These are phyloP conservation scores for Ramichloridium luteum DNA, from an alignment of 2,329 filamentous ascomycete species.

Conservation along the genomic window DNA sequence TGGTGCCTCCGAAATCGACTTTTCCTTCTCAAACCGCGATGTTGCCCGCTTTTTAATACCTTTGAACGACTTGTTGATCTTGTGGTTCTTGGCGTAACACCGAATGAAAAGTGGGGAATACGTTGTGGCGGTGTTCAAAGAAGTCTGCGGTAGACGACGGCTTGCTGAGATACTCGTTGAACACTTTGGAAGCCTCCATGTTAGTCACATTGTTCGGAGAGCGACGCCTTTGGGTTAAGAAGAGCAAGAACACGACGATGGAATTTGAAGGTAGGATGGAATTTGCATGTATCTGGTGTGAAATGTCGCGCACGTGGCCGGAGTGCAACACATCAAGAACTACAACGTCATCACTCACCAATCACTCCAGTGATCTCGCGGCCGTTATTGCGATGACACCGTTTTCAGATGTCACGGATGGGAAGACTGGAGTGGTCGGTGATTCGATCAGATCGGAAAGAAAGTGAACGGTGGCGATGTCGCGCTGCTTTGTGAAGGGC, in stretches of 20 bases:
- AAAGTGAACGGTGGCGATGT: conserved; percentile 5
- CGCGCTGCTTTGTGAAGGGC: conserved; percentile 15
- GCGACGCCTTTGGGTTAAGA: too few species aligned
- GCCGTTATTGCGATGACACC: conserved; percentile 1
- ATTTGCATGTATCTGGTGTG: too few species aligned
- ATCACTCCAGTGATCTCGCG: neutral
- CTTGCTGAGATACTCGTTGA: too few species aligned
- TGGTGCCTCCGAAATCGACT: conserved; percentile 7
- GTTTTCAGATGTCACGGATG: conserved; percentile 9
- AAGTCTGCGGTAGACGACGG: too few species aligned
- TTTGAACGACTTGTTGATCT: conserved; percentile 32
- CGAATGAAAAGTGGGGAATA: conserved; percentile 60
- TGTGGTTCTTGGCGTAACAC: conserved; percentile 34
- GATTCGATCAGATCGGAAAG: too few species aligned
- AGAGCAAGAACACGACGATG: too few species aligned
- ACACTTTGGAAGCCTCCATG: too few species aligned
- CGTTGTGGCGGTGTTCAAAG: conserved; percentile 29
- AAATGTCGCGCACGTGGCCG: too few species aligned
- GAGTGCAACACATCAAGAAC: too few species aligned
- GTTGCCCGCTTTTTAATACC: conserved; percentile 32
- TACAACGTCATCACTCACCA: neutral
- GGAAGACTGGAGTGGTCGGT: conserved; percentile 8
- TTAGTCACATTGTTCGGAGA: too few species aligned
- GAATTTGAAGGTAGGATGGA: too few species aligned
- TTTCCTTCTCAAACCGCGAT: conserved; percentile 25